Evolutionary conservation across 371 early-diverging fungal genomes (phyloP).

Genomic region (Actinomortierella wolfii): DNA sequence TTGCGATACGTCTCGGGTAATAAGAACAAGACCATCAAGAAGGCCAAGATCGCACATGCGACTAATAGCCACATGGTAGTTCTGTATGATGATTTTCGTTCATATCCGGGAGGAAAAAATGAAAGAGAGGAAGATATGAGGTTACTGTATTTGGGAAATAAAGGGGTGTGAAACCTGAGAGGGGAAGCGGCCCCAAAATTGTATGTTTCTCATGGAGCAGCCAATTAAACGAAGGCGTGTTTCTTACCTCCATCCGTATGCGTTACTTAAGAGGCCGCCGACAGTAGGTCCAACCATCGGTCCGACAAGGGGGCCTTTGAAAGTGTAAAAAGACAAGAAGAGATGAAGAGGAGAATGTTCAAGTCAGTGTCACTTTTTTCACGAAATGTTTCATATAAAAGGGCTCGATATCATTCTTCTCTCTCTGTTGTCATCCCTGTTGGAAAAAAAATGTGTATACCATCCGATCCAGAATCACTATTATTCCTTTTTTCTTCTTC

Average conservation of each 20-base stretch:
- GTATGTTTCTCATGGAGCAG: neutral
- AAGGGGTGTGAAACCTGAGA: neutral
- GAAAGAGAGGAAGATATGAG: neutral
- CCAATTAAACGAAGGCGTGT: too few relatives aligned
- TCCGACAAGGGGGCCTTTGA: slow-evolving; percentile 50
- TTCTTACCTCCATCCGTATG: slow-evolving; percentile 53
- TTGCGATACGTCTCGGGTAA: slow-evolving; percentile 65
- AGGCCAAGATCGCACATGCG: slow-evolving; percentile 53
- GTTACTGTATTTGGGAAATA: neutral
- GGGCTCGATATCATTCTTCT: too few relatives aligned
- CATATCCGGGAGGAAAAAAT: too few relatives aligned
- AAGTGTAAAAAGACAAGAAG: neutral
- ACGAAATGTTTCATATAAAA: too few relatives aligned
- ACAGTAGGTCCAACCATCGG: slow-evolving; percentile 65
- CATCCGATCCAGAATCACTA: too few relatives aligned
- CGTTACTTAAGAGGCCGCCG: slow-evolving; percentile 56
- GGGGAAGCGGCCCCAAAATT: neutral
- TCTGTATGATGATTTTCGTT: too few relatives aligned
- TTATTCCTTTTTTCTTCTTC: too few relatives aligned
- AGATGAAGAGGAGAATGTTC: neutral
- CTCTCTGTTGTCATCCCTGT: neutral
- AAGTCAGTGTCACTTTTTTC: too few relatives aligned
- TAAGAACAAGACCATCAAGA: slow-evolving; percentile 52
- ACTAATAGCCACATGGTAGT: slow-evolving; percentile 65
- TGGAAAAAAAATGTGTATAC: neutral